phyloP scores from a whole-genome alignment of 192 early-diverging fungal genomes.

The Dispira simplex region DNA sequence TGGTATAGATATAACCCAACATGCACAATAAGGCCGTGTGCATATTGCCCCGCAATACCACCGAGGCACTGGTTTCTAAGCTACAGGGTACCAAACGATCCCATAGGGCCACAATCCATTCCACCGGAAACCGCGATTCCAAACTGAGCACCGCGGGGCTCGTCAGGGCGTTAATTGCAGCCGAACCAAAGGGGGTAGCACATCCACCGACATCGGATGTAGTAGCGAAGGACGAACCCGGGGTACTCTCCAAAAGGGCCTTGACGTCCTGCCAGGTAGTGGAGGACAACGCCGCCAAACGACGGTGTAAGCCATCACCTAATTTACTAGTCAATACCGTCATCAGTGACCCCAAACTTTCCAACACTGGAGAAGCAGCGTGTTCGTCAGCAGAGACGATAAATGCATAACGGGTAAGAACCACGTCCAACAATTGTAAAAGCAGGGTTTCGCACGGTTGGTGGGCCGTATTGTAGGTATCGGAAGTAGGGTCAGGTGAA shows the following conservation, averaged over 20 bases:
- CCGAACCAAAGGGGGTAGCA: neutral
- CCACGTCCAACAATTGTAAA: neutral
- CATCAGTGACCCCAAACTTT: neutral
- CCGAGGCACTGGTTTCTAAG: slow-evolving; percentile 34
- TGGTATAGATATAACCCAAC: slow-evolving; percentile 39
- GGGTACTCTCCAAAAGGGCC: neutral
- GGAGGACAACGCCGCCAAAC: neutral
- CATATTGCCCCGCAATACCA: slow-evolving; percentile 55
- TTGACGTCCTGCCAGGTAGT: neutral
- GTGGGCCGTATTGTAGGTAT: neutral
- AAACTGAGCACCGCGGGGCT: neutral
- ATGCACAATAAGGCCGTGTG: slow-evolving; percentile 62
- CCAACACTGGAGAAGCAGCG: neutral
- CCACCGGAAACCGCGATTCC: slow-evolving; percentile 28
- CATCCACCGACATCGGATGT: too few relatives aligned
- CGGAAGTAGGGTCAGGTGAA: neutral
- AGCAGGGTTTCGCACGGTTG: neutral
- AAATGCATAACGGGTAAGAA: slow-evolving; percentile 4
- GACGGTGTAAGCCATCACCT: neutral
- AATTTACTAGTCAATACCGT: neutral
- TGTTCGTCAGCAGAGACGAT: neutral
- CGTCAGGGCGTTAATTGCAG: neutral
- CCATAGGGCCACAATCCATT: slow-evolving; percentile 33
- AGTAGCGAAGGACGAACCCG: too few relatives aligned
- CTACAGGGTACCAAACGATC: slow-evolving; percentile 42